Evolutionary conservation across 1,139 yeast species (phyloP).

Genomic region (Kluyveromyces sp.): DNA sequence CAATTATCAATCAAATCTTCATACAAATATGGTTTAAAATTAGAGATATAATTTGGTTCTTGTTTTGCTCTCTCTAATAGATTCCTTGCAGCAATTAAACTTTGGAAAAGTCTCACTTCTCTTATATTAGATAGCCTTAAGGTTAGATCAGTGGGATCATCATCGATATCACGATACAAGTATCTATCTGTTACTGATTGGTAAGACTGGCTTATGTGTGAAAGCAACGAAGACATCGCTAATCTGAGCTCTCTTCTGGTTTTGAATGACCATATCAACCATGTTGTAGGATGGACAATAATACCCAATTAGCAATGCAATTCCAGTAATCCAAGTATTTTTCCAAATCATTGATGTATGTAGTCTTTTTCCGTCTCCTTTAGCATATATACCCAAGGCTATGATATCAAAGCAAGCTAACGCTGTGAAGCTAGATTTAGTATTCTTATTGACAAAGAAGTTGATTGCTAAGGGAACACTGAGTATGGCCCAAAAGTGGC

Average conservation of each 20-base stretch:
- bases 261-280: slow-evolving; percentile 44
- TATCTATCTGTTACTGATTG: slow-evolving; percentile 42
- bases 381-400: slow-evolving; percentile 28
- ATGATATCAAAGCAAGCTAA: slow-evolving; percentile 37
- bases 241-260: slow-evolving; percentile 38
- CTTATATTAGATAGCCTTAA: slow-evolving; percentile 38
- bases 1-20: slow-evolving; percentile 33
- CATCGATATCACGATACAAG: slow-evolving; percentile 39
- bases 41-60: slow-evolving; percentile 32
- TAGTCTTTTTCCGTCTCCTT: slow-evolving; percentile 12
- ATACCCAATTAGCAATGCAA: slow-evolving; percentile 34
- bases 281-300: slow-evolving; percentile 35
- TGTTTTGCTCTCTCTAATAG: slow-evolving; percentile 33
- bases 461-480: slow-evolving; percentile 32
- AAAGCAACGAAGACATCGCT: slow-evolving; percentile 34
- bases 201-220: slow-evolving; percentile 39
- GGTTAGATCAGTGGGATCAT: slow-evolving; percentile 39
- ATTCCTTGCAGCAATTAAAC: slow-evolving; percentile 34
- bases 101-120: slow-evolving; percentile 42
- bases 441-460: slow-evolving; percentile 28
- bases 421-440: slow-evolving; percentile 39
- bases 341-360: slow-evolving; percentile 28
- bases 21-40: slow-evolving; percentile 27
- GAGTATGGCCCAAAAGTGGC: slow-evolving; percentile 34
- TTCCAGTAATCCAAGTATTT: slow-evolving; percentile 36